Evolutionary conservation across 1,139 yeast species (phyloP), one percentile per base, ranked within the genome.

Genomic region (Pneumocystis wakefieldiae): DNA sequence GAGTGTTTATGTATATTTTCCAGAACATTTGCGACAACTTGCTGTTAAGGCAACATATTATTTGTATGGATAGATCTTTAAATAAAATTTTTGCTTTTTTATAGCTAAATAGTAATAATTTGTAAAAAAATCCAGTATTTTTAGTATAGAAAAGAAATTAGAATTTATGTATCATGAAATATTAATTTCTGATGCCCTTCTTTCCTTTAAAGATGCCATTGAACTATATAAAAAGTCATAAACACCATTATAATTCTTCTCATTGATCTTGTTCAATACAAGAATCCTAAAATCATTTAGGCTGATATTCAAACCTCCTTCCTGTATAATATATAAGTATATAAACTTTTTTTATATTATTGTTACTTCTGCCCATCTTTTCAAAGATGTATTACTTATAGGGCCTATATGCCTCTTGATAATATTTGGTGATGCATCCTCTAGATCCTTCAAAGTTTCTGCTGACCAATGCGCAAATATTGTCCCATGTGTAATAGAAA

Each of bases 401-500:
- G 84, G 83, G 0, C 82, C 82, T 24, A 76, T 76, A 65, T 80
- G 83, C 29, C 81, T 70, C 0, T 68, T 68, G 10, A 71, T 67
- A 5, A 77, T 71, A 0, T 65, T 68, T 0, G 69, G 70, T 6
- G 68, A 68, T 1, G 69, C 68, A 63, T 82, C 84, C 66, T 83
- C 86, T 5, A 82, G 66, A 2, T 70, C 70, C 74, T 83, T 74
- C 6, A 83, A 69, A 1, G 78, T 71, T 17, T 76, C 76, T 0
- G 83, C 77, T 19, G 80, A 74, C 1, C 80, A 68, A 36, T 75
- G 78, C 1, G 82, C 75, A 72, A 83, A 80, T 1, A 83, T 76
- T 0, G 89, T 85, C 35, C 82, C 76, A 63, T 82, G 79, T 64
- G 83, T 79, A 0, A 85, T 64, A 59, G 82, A 79, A 48, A 83